Evolutionary conservation across 2,329 filamentous ascomycete species (phyloP), one percentile per base, ranked within the genome.

Genomic region (Colletotrichum chlorophyti): DNA sequence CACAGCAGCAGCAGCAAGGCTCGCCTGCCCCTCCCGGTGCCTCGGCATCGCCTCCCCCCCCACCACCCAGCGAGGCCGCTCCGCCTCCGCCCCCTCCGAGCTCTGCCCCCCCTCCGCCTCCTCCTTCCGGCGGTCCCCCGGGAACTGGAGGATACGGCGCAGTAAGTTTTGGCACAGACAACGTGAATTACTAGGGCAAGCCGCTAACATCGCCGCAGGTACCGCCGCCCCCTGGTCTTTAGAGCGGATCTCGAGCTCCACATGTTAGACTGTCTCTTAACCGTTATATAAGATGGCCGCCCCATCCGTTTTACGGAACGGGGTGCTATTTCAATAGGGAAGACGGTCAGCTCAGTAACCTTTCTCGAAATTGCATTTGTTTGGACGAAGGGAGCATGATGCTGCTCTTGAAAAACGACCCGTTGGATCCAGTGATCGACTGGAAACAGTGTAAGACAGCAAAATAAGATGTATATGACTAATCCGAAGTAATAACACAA

Each of bases 21-120:
- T 69, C 74, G 17, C 77, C 79, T 52, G 69, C 80, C 62, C 73
- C 80, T 53, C 75, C 80, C 32, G 80, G 79, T 34, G 75, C 78
- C 43, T 74, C 81, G 34, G 70, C 74, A 60, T 75, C 80, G 53
- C 80, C 84, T 63, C 82, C 86, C 14, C 84, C 86, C 35, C 85
- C 87, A 10, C 84, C 85, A 52, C 79, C 81, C 24, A 77, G 72
- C 60, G 83, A 84, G 64, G 81, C 85, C 53, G 84, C 86, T 50
- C 87, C 88, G 12, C 87, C 87, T 11, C 87, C 87, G 15, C 86
- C 86, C 17, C 83, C 83, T 31, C 78, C 81, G 23, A 80, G 74
- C 53, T 70, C 83, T 55, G 76, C 82, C 31, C 84, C 84, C 26
- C 87, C 86, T 10, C 86, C 75, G 1, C 71, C 72, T 40, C 73